Conservation (phyloP, 495 filamentous ascomycete species). For the Penicillium riverlandense region DNA sequence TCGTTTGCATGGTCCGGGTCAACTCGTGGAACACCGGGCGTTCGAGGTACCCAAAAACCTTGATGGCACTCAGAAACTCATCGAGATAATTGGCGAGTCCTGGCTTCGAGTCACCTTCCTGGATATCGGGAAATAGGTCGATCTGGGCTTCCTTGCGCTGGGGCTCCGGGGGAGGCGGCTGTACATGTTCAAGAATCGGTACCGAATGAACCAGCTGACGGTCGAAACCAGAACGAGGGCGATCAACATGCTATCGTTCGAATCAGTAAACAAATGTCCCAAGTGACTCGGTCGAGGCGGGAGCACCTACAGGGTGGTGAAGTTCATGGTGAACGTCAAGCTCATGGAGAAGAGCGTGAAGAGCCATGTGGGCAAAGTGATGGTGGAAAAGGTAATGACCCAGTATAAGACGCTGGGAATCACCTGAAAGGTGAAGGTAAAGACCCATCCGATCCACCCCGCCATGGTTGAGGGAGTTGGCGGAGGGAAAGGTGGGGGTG, state of each 20-base stretch:
- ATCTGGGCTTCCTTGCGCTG: constrained; percentile 93
- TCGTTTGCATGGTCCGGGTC: constrained; percentile 94
- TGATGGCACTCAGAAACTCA: constrained; percentile 98
- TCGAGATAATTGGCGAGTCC: constrained; percentile 93
- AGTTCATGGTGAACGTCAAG: constrained; percentile 95
- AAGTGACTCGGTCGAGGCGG: background rate
- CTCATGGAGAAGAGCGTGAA: constrained; percentile 94
- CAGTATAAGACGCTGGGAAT: constrained; percentile 76
- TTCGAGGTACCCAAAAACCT: constrained; percentile 96
- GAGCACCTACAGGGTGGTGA: constrained; percentile 73
- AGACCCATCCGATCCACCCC: constrained; percentile 37
- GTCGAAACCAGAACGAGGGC: constrained; percentile 67
- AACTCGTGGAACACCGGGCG: constrained; percentile 95
- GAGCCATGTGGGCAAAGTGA: constrained; percentile 81
- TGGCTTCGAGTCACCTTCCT: constrained; percentile 83
- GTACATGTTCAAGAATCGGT: constrained; percentile 94
- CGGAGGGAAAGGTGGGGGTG: constrained; percentile 23
- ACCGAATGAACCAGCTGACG: constrained; percentile 86
- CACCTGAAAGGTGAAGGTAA: constrained; percentile 34
- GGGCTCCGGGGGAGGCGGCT: constrained; percentile 86
- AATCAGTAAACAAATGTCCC: background rate
- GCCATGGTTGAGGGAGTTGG: constrained; percentile 35
- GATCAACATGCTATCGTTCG: constrained; percentile 61
- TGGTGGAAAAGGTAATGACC: constrained; percentile 75
- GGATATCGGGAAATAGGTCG: constrained; percentile 87